Base-by-base conservation (phyloP, 1,284 basidiomycete genomes). In the Athelia psychrophila region DNA sequence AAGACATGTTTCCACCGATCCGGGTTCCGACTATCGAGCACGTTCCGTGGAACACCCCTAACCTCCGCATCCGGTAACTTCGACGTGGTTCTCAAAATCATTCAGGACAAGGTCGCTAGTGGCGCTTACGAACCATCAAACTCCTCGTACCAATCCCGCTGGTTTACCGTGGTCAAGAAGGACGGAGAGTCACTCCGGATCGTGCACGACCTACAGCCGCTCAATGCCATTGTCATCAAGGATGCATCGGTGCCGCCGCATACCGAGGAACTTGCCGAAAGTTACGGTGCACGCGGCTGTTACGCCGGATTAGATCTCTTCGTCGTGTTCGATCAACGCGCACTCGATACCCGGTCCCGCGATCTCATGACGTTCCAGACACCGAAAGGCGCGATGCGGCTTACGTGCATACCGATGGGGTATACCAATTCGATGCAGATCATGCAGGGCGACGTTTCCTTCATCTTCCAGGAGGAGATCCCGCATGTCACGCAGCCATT, bases 121-220 rank as follows among this genome's bases (percentile, higher is more conserved):
- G 69, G 72, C 2, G 67, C 71, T 0, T 74, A 72, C 49, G 65
- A 76, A 51, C 66, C 59, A 0, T 69, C 66, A 1, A 68, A 67
- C 33, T 69, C 70, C 0, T 69, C 70, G 0, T 76, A 75, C 51
- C 55, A 64, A 0, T 73, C 68, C 0, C 52, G 62, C 16, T 73
- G 71, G 71, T 76, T 75, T 51, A 67, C 64, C 47, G 65, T 73
- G 0, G 42, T 66, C 6, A 73, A 75, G 59, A 75, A 73, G 49
- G 64, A 69, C 48, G 64, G 67, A 3, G 66, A 66, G 27, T 62
- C 57, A 0, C 58, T 74, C 0, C 58, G 65, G 1, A 45, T 69
- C 3, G 67, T 72, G 0, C 68, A 70, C 36, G 52, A 53, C 44
- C 59, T 16, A 44, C 13, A 44, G 12, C 42, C 12, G 0, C 55